A percentile compares a stretch with the other conserved stretches of the same genome.
These are phyloP conservation scores for Pelagomonas calceolata DNA, from an alignment of 108 stramenopile genomes.

Conservation along the genomic window DNA sequence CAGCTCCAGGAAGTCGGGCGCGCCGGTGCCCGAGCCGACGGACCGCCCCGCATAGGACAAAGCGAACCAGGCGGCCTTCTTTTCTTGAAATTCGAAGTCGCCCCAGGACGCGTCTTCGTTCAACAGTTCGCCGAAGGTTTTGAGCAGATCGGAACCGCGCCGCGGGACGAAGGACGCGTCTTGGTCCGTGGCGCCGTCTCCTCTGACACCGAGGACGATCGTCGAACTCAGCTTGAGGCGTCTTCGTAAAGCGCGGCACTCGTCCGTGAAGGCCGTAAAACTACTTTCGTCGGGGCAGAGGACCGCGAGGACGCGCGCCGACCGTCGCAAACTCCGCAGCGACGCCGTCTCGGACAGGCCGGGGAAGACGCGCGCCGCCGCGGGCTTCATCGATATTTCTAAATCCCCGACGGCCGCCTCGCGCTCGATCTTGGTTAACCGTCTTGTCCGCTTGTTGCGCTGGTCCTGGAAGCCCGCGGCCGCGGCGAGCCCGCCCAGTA, in stretches of 20 bases:
- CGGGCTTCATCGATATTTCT: background rate
- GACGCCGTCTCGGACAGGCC: background rate
- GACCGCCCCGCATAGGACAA: background rate
- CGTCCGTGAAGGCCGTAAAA: too few relatives aligned
- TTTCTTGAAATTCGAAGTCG: too few relatives aligned
- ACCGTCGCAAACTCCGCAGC: background rate
- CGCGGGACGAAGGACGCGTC: background rate
- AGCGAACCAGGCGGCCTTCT: background rate
- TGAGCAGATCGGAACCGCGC: background rate
- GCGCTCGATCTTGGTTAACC: background rate
- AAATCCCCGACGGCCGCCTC: background rate
- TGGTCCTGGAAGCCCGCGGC: background rate
- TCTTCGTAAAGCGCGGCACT: background rate
- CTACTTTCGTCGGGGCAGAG: background rate
- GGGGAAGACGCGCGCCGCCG: background rate
- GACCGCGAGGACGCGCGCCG: background rate
- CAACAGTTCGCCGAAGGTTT: background rate
- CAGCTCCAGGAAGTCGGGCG: background rate
- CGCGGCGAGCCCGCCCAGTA: background rate
- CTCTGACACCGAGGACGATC: background rate
- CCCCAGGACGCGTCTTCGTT: background rate
- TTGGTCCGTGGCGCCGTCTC: background rate
- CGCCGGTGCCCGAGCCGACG: background rate
- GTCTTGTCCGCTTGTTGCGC: background rate
- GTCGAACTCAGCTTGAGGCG: background rate